Conservation (phyloP, 192 early-diverging fungal genomes). For the Backusella mclennaniae region DNA sequence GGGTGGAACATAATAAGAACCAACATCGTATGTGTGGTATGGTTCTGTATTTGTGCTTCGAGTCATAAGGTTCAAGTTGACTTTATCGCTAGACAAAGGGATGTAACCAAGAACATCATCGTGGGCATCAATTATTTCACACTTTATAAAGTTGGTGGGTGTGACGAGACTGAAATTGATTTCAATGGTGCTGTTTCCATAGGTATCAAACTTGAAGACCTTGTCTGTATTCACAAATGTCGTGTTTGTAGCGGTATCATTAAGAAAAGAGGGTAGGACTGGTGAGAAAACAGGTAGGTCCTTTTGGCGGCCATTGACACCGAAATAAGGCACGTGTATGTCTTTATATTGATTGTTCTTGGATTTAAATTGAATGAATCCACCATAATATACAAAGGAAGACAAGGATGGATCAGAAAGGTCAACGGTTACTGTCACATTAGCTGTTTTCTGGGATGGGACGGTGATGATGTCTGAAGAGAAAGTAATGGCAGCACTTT, state of each 20-base stretch:
- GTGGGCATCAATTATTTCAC: slow-evolving; percentile 16
- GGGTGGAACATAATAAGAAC: background rate
- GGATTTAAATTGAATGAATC: slow-evolving; percentile 41
- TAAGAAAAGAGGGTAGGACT: background rate
- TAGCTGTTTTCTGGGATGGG: slow-evolving; percentile 1
- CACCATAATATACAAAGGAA: slow-evolving; percentile 41
- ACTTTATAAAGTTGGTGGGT: slow-evolving; percentile 16
- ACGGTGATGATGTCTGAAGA: slow-evolving; percentile 19
- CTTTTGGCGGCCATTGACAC: slow-evolving; percentile 39
- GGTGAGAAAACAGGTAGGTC: slow-evolving; percentile 41
- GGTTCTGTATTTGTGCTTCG: slow-evolving; percentile 8
- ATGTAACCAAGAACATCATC: slow-evolving; percentile 7
- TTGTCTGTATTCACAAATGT: background rate
- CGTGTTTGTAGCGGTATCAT: background rate
- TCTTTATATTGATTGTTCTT: background rate
- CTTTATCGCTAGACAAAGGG: background rate
- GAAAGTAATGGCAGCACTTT: slow-evolving; percentile 8
- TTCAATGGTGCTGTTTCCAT: background rate
- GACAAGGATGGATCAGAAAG: slow-evolving; percentile 14
- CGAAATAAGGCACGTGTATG: slow-evolving; percentile 48
- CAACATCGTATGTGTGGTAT: background rate
- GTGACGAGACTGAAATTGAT: slow-evolving; percentile 16
- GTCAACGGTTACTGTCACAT: slow-evolving; percentile 17
- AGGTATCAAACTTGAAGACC: background rate
- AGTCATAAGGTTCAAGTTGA: background rate